Conservation (phyloP, 768 basidiomycete genomes). For the Lactifluus hygrophoroides region DNA sequence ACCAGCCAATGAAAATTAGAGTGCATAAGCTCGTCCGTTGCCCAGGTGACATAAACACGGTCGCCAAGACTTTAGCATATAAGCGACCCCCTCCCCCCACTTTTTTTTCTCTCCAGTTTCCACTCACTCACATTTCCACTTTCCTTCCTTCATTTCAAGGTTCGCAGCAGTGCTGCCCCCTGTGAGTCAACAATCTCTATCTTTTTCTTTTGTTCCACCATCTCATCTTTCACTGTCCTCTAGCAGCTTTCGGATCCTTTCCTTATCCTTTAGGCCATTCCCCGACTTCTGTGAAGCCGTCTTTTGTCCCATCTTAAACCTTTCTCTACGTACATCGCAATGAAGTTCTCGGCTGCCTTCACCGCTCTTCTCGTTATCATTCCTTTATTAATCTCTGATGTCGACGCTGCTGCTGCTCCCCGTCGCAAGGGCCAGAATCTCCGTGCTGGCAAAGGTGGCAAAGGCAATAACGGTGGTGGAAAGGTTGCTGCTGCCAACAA, state of each 20-base stretch:
- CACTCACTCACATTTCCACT: slow-evolving; percentile 23
- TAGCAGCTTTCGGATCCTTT: slow-evolving; percentile 26
- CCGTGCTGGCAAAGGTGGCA: not conserved
- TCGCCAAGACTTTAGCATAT: not conserved
- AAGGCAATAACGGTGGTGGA: not conserved
- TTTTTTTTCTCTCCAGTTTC: not conserved
- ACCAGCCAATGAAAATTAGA: not conserved
- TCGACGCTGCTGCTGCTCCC: not conserved
- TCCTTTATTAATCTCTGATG: slow-evolving; percentile 6
- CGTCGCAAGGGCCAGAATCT: too few relatives aligned
- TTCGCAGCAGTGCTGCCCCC: slow-evolving; percentile 50
- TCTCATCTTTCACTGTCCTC: slow-evolving; percentile 12
- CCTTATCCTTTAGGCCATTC: slow-evolving; percentile 28
- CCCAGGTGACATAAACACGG: not conserved
- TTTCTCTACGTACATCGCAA: slow-evolving; percentile 8
- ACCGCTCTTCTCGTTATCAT: slow-evolving; percentile 3
- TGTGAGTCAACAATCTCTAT: slow-evolving; percentile 24
- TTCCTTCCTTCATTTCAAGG: too few relatives aligned
- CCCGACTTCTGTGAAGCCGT: slow-evolving; percentile 43
- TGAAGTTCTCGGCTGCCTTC: slow-evolving; percentile 18
- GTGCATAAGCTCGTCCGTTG: not conserved
- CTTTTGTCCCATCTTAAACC: not conserved
- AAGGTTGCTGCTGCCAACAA: not conserved
- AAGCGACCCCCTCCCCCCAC: not conserved
- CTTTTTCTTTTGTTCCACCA: too few relatives aligned